phyloP scores from a whole-genome alignment of 169 alveolate species.

The Cryptosporidium bovis region DNA sequence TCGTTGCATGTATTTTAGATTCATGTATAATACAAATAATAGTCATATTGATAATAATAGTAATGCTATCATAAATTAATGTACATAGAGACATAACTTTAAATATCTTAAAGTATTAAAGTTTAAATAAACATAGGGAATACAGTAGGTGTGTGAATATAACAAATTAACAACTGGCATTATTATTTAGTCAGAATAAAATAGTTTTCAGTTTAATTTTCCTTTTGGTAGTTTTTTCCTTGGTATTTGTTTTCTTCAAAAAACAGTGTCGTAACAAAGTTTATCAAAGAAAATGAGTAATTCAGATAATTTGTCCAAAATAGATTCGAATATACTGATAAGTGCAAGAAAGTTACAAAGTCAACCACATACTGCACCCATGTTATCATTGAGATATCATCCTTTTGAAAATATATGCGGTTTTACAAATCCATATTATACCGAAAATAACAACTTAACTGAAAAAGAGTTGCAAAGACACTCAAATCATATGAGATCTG shows the following conservation, averaged over 20 bases:
- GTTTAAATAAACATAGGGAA: no score
- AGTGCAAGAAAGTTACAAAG: background rate
- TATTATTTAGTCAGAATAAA: no score
- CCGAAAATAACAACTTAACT: slow-evolving; percentile 38
- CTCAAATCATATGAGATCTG: slow-evolving; percentile 72
- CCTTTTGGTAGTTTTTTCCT: no score
- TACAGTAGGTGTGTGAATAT: no score
- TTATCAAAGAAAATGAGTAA: slow-evolving; percentile 3
- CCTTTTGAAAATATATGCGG: slow-evolving; percentile 74
- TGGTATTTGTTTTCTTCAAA: background rate
- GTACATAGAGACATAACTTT: no score
- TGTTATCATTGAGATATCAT: slow-evolving; percentile 59
- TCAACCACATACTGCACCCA: slow-evolving; percentile 22
- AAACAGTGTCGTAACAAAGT: background rate
- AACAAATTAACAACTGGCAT: no score
- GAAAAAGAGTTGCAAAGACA: slow-evolving; percentile 43
- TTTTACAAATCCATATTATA: slow-evolving; percentile 60
- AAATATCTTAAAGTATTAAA: no score
- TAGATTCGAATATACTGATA: background rate
- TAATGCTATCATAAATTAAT: no score
- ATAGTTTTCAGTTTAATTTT: no score
- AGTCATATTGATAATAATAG: background rate
- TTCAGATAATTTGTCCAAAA: background rate
- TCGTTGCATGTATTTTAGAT: slow-evolving; percentile 13
- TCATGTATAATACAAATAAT: background rate